These are phyloP conservation scores for Penicillium silybi DNA, from an alignment of 495 filamentous ascomycete species.

Conservation along the genomic window DNA sequence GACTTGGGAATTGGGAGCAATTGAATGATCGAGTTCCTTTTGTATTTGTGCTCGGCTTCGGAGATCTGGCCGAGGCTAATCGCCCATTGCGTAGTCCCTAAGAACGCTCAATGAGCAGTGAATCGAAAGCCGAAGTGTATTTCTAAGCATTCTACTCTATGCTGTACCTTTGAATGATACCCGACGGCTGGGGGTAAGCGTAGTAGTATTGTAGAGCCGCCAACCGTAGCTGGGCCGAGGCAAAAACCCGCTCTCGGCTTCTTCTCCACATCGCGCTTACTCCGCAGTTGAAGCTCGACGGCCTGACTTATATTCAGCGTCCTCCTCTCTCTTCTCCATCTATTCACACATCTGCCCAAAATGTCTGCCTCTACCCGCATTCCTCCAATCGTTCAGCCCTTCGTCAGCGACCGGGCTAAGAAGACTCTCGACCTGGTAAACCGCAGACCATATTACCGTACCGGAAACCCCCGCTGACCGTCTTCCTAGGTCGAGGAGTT, in stretches of 20 bases:
- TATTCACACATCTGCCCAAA: slow-evolving; percentile 3
- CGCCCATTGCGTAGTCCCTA: not conserved
- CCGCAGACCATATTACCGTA: not conserved
- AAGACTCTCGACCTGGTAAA: slow-evolving; percentile 63
- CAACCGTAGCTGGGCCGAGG: slow-evolving; percentile 20
- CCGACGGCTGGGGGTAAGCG: not conserved
- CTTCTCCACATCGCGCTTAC: slow-evolving; percentile 26
- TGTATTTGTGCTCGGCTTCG: slow-evolving; percentile 3
- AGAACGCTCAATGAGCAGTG: no score
- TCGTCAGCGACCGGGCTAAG: slow-evolving; percentile 77
- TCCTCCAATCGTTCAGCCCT: slow-evolving; percentile 59
- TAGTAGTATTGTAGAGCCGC: not conserved
- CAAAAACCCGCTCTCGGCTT: slow-evolving; percentile 26
- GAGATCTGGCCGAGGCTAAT: slow-evolving; percentile 15
- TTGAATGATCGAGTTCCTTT: slow-evolving; percentile 2
- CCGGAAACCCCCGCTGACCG: not conserved
- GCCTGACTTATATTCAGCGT: slow-evolving; percentile 19
- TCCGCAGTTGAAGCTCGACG: slow-evolving; percentile 21
- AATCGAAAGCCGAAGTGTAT: not conserved
- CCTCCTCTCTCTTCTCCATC: not conserved
- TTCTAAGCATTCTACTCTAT: not conserved
- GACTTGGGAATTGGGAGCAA: slow-evolving; percentile 10
- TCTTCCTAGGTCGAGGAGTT: slow-evolving; percentile 75
- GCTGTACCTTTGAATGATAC: not conserved
- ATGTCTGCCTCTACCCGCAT: slow-evolving; percentile 64